Base-by-base conservation (phyloP, 2,329 filamentous ascomycete genomes). In the Sarocladium strictum region DNA sequence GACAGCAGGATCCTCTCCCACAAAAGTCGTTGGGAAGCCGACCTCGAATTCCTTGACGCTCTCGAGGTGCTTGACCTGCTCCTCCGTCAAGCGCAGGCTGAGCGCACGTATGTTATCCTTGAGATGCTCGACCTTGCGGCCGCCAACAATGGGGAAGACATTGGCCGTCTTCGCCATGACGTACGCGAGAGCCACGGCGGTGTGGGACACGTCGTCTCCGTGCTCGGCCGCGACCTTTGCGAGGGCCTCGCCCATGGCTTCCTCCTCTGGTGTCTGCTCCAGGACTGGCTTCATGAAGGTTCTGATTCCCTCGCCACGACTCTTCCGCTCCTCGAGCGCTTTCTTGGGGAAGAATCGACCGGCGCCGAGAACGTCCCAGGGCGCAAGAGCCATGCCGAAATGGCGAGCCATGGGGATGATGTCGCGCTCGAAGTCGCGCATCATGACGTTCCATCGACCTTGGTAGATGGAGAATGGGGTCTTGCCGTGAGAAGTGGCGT, bases 41-140 rank as follows among this genome's bases (percentile, higher is more conserved):
- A 74, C 32, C 19, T 84, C 76, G 58, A 86, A 86, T 2, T 70
- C 63, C 47, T 69, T 68, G 12, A 77, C 75, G 2, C 63, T 64
- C 58, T 86, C 81, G 55, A 86, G 78, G 57, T 77, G 73, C 26
- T 70, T 65, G 9, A 85, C 69, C 53, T 86, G 78, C 7, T 79
- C 73, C 0, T 75, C 68, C 0, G 73, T 74, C 51, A 85, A 66
- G 23, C 64, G 60, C 32, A 85, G 63, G 3, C 63, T 70, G 54
- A 86, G 61, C 0, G 79, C 80, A 61, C 78, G 70, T 56, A 86
- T 80, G 61, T 84, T 85, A 15, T 73, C 71, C 43, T 49, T 49
- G 6, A 82, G 61, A 54, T 83, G 78, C 59, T 79, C 76, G 26
- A 78, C 61, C 60, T 76, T 81, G 12, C 77, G 67, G 0, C 75